Percentiles rank a stretch among this genome's conserved stretches.
Conservation (phyloP, 2,329 filamentous ascomycete species). For the Trichoderma guizhouense region DNA sequence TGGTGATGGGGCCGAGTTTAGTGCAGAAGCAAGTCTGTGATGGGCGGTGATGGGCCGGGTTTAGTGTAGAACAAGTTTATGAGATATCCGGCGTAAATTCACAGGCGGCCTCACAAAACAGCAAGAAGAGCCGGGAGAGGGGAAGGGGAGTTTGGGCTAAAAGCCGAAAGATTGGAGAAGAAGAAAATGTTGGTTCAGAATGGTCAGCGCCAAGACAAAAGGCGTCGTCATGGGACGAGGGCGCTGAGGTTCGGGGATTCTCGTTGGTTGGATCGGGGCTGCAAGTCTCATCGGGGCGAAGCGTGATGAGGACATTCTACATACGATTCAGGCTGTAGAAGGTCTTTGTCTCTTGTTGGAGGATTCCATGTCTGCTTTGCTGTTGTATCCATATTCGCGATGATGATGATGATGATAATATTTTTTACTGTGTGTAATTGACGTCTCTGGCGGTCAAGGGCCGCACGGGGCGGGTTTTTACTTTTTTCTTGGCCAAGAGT, state of each 20-base stretch:
- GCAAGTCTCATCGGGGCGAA: not conserved
- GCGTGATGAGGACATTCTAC: not conserved
- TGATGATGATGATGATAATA: not conserved
- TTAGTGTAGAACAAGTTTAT: not conserved
- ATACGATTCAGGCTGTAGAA: no score
- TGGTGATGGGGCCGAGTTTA: not conserved
- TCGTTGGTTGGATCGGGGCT: not conserved
- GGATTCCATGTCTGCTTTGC: not conserved
- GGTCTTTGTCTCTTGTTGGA: not conserved
- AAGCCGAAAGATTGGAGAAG: not conserved
- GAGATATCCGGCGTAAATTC: not conserved
- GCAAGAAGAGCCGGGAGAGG: not conserved
- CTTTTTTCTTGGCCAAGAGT: not conserved
- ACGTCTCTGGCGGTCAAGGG: not conserved
- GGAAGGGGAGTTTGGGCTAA: not conserved
- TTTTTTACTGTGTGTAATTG: not conserved
- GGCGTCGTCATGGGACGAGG: not conserved
- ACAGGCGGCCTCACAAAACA: not conserved
- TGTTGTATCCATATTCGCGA: not conserved
- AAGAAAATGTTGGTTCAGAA: not conserved
- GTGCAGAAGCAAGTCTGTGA: not conserved
- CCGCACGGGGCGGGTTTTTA: not conserved
- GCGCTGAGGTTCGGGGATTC: not conserved
- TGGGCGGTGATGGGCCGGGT: not conserved
- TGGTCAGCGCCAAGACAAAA: not conserved